Evolutionary conservation across 495 filamentous ascomycete species (phyloP), one percentile per base, ranked within the genome.

Genomic region (Penicillium crystallinum): DNA sequence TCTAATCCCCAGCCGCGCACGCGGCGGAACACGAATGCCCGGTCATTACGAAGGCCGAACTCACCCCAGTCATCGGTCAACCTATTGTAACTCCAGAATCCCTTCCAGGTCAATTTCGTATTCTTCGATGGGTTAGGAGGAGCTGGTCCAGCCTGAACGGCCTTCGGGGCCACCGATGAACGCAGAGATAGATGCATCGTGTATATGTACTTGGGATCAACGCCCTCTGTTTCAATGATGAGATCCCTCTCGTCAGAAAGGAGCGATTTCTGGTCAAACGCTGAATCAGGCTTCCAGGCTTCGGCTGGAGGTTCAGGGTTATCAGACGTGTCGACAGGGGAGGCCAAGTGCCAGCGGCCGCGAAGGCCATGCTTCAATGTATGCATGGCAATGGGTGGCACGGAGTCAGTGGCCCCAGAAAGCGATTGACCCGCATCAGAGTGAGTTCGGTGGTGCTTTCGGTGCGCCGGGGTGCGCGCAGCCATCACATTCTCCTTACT

Each of bases 51-150:
- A 54, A 92, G 70, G 15, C 79, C 76, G 70, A 97, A 97, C 68
- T 89, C 86, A 0, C 79, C 89, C 86, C 90, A 89, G 66, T 96
- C 91, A 63, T 92, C 90, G 17, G 91, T 92, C 57, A 95, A 70
- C 59, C 77, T 78, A 61, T 96, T 95, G 58, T 93, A 95, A 69
- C 84, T 91, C 86, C 89, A 96, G 69, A 87, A 96, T 0, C 89
- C 88, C 65, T 86, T 85, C 95, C 95, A 97, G 0, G 70, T 70
- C 30, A 99, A 65, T 71, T 92, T 96, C 41, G 89, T 95, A 52
- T 91, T 93, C 57, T 79, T 78, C 2, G 72, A 65, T 18, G 68
- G 59, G 46, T 74, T 75, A 9, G 59, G 55, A 21, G 63, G 60
- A 2, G 61, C 29, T 6, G 54, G 46, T 7, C 49, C 56, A 3